These are phyloP conservation scores for Cystobasidium sp. DNA, from an alignment of 1,284 basidiomycete genomes.

Conservation along the genomic window DNA sequence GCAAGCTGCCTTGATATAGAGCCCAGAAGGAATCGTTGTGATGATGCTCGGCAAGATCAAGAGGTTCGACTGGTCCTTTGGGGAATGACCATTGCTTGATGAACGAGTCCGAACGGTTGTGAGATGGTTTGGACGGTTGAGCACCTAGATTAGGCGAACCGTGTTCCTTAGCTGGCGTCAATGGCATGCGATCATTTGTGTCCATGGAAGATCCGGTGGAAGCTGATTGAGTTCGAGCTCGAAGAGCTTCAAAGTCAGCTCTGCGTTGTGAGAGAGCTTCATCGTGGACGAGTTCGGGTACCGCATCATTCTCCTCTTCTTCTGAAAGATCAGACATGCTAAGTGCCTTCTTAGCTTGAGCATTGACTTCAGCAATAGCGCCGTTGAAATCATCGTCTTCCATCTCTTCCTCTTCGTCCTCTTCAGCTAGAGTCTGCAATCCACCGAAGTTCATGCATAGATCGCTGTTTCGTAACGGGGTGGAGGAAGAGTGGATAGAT, in stretches of 20 bases:
- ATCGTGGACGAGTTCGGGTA: slow-evolving; percentile 42
- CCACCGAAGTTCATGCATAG: slow-evolving; percentile 28
- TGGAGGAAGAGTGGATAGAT: slow-evolving; percentile 43
- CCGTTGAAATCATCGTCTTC: slow-evolving; percentile 19
- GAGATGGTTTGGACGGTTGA: slow-evolving; percentile 29
- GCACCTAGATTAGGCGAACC: slow-evolving; percentile 4
- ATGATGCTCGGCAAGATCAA: slow-evolving; percentile 21
- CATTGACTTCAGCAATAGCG: slow-evolving; percentile 27
- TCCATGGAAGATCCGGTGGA: slow-evolving; percentile 34
- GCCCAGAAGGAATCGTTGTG: slow-evolving; percentile 36
- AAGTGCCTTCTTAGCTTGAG: slow-evolving; percentile 24
- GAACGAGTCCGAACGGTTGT: slow-evolving; percentile 42
- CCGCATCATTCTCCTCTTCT: slow-evolving; percentile 36
- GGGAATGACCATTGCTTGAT: slow-evolving; percentile 46
- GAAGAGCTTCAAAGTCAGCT: slow-evolving; percentile 2
- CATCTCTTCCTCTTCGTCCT: slow-evolving; percentile 53
- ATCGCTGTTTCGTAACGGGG: slow-evolving; percentile 34
- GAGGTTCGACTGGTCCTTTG: slow-evolving; percentile 40
- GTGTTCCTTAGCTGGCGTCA: slow-evolving; percentile 28
- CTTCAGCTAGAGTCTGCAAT: slow-evolving; percentile 53
- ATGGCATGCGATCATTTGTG: slow-evolving; percentile 36
- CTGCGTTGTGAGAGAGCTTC: slow-evolving; percentile 15
- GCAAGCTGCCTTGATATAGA: slow-evolving; percentile 25
- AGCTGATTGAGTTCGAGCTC: slow-evolving; percentile 29
- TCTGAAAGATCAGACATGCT: slow-evolving; percentile 16